Conservation (phyloP, 768 basidiomycete species). For the Agaricus bisporus region DNA sequence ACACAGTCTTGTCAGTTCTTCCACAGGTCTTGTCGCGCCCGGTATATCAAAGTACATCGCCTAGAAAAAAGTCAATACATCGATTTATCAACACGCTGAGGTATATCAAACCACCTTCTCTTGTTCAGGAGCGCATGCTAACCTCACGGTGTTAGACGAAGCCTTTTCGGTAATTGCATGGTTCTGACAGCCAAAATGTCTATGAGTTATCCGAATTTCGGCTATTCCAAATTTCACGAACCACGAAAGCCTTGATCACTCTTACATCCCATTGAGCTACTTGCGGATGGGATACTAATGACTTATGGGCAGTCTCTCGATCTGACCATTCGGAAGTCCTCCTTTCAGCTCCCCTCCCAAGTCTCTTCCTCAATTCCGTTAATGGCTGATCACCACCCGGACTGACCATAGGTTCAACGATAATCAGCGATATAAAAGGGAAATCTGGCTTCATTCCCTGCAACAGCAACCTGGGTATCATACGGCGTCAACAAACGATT, state of each 20-base stretch:
- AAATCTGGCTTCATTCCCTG: constrained; percentile 40
- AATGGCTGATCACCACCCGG: constrained; percentile 41
- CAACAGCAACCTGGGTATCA: constrained; percentile 39
- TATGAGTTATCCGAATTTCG: constrained; percentile 30
- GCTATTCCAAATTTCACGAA: constrained; percentile 21
- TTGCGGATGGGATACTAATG: constrained; percentile 11
- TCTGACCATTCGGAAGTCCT: constrained; percentile 49
- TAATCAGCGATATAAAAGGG: constrained; percentile 44
- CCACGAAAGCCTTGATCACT: constrained; percentile 48
- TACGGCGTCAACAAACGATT: neutral
- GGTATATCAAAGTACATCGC: constrained; percentile 59
- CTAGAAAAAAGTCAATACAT: constrained; percentile 21
- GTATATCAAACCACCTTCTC: constrained; percentile 39
- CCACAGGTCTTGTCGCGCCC: constrained; percentile 48
- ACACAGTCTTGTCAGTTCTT: constrained; percentile 31
- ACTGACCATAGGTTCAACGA: constrained; percentile 62
- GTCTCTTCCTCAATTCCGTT: constrained; percentile 28
- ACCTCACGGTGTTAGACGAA: constrained; percentile 28
- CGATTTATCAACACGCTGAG: neutral
- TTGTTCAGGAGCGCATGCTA: constrained; percentile 57
- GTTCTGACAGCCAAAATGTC: constrained; percentile 24
- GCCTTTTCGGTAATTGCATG: constrained; percentile 38
- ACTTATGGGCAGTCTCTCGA: constrained; percentile 20
- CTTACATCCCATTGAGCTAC: constrained; percentile 45
- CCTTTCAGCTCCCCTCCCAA: constrained; percentile 42